phyloP scores from a whole-genome alignment of 345 rosid species.

The Hibiscus trionum region DNA sequence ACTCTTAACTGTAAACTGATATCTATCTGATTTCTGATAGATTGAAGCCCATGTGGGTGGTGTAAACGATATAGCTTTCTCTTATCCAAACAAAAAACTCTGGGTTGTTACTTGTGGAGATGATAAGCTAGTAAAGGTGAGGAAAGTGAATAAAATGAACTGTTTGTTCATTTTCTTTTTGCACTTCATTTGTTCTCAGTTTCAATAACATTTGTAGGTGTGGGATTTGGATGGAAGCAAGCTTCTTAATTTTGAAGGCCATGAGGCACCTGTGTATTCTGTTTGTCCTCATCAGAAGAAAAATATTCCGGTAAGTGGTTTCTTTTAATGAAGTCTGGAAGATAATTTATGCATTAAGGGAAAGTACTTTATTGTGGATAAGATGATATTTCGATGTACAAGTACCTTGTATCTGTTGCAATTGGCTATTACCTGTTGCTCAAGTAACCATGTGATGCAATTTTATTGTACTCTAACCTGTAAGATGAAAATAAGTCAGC shows the following conservation, averaged over 20 bases:
- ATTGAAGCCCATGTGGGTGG: constrained; percentile 34
- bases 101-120: constrained; percentile 90
- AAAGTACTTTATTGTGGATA: not conserved
- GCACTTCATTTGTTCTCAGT: not conserved
- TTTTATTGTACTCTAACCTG: not conserved
- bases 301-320: constrained; percentile 54
- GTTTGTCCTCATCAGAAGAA: constrained; percentile 89
- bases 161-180: not conserved
- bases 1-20: constrained; percentile 13
- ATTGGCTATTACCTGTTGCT: not conserved
- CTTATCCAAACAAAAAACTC: constrained; percentile 64
- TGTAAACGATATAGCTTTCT: constrained; percentile 70
- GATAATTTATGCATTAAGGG: not conserved
- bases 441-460: not conserved
- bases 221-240: constrained; percentile 65
- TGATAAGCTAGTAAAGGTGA: constrained; percentile 76
- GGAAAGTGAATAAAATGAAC: not conserved
- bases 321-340: not conserved
- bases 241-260: constrained; percentile 72
- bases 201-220: constrained; percentile 39
- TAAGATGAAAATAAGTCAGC: not conserved
- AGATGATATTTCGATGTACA: not conserved
- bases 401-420: not conserved
- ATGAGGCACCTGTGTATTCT: constrained; percentile 77
- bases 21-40: constrained; percentile 29